phyloP scores from a whole-genome alignment of 805 yeast species.

The Cyberlindnera maclurae region DNA sequence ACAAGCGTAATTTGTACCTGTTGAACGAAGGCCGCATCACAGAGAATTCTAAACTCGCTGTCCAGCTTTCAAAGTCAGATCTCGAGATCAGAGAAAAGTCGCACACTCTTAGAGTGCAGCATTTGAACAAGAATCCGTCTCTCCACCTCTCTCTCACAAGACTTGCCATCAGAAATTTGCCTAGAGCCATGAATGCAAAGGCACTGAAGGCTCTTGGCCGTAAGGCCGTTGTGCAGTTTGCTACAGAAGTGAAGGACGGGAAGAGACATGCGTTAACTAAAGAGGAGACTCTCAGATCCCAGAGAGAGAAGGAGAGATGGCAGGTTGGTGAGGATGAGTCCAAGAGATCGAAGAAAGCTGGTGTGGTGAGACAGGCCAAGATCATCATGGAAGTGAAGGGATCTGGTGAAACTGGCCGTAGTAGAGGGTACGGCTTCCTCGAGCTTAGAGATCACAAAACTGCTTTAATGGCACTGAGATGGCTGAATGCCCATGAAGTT shows the following conservation, averaged over 20 bases:
- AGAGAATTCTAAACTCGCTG: slow-evolving; percentile 71
- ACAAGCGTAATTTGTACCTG: slow-evolving; percentile 76
- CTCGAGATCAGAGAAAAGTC: slow-evolving; percentile 85
- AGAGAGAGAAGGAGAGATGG: slow-evolving; percentile 48
- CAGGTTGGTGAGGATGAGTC: slow-evolving; percentile 37
- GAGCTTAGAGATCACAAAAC: slow-evolving; percentile 88
- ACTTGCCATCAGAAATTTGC: slow-evolving; percentile 88
- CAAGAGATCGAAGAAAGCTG: slow-evolving; percentile 66
- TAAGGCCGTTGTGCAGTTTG: slow-evolving; percentile 90
- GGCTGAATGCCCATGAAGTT: slow-evolving; percentile 93
- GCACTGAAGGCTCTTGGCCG: slow-evolving; percentile 88
- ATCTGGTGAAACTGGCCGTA: slow-evolving; percentile 78
- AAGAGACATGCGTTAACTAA: slow-evolving; percentile 79
- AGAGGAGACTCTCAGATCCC: slow-evolving; percentile 81
- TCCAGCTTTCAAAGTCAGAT: slow-evolving; percentile 59
- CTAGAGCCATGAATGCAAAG: slow-evolving; percentile 85
- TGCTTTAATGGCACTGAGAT: slow-evolving; percentile 93
- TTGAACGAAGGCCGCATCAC: slow-evolving; percentile 92
- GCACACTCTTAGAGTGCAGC: slow-evolving; percentile 77
- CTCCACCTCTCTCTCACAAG: slow-evolving; percentile 91
- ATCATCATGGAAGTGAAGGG: slow-evolving; percentile 90
- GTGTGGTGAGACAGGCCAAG: slow-evolving; percentile 91
- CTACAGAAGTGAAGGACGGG: slow-evolving; percentile 73
- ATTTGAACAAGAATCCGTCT: slow-evolving; percentile 83
- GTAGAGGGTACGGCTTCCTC: slow-evolving; percentile 94